Conservation (phyloP, 169 alveolate species). For the Hammondia hammondi region DNA sequence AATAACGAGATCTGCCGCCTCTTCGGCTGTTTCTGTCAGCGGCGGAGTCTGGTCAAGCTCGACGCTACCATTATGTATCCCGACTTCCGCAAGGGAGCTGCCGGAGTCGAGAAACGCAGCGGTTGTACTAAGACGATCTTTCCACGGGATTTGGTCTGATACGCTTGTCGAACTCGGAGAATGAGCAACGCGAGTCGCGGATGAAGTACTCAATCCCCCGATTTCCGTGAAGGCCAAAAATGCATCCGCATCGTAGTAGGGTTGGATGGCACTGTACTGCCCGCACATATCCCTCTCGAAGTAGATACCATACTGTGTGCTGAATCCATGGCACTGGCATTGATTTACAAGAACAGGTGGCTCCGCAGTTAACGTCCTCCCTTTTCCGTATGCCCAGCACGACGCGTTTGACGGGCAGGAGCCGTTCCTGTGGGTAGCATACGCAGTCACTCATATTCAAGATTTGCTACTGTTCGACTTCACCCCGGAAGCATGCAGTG, state of each 20-base stretch:
- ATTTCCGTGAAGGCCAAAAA: background rate
- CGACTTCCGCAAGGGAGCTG: background rate
- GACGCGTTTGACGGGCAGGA: slow-evolving; percentile 28
- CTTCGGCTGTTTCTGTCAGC: background rate
- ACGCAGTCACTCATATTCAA: background rate
- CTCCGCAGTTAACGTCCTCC: slow-evolving; percentile 20
- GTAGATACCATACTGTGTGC: slow-evolving; percentile 36
- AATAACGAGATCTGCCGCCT: slow-evolving; percentile 10
- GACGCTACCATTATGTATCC: background rate
- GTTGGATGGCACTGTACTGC: slow-evolving; percentile 28
- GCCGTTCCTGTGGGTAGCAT: background rate
- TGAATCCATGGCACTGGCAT: slow-evolving; percentile 52
- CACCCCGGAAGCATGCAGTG: background rate
- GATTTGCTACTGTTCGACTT: background rate
- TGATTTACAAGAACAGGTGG: slow-evolving; percentile 48
- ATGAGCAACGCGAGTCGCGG: background rate
- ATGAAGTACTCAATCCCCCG: background rate
- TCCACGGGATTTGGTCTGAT: background rate
- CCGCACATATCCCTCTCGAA: slow-evolving; percentile 53
- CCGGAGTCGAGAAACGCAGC: background rate
- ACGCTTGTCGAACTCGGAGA: background rate
- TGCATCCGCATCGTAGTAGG: slow-evolving; percentile 37
- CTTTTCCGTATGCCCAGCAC: slow-evolving; percentile 45
- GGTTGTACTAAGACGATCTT: background rate
- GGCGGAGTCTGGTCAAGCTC: background rate